A percentile compares a stretch with the other conserved stretches of the same genome.
Conservation (phyloP, 1,284 basidiomycete species). For the Boletus mariae region DNA sequence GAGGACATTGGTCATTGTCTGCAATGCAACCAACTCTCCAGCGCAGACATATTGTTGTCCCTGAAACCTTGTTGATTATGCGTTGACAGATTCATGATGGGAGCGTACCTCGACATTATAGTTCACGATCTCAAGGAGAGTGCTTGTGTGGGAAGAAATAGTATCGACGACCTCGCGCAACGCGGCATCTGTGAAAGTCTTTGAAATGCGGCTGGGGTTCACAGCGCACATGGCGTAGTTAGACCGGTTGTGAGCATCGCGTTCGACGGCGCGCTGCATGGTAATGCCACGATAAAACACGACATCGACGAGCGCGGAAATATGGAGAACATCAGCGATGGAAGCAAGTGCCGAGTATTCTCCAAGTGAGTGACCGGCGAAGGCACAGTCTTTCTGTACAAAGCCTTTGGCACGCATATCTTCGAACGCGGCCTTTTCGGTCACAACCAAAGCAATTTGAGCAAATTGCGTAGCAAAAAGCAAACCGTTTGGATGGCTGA, state of each 20-base stretch:
- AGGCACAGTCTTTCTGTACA: slow-evolving; percentile 87
- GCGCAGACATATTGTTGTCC: slow-evolving; percentile 98
- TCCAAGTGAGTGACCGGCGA: slow-evolving; percentile 96
- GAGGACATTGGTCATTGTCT: slow-evolving; percentile 92
- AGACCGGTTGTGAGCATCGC: slow-evolving; percentile 87
- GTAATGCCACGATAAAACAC: slow-evolving; percentile 99
- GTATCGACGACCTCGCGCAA: slow-evolving; percentile 93
- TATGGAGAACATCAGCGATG: slow-evolving; percentile 92
- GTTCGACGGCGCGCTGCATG: slow-evolving; percentile 97
- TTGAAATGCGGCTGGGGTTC: slow-evolving; percentile 93
- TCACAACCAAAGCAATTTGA: slow-evolving; percentile 96
- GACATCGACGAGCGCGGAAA: slow-evolving; percentile 95
- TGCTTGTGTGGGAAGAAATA: slow-evolving; percentile 73
- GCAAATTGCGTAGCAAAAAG: slow-evolving; percentile 98
- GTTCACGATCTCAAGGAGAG: slow-evolving; percentile 94
- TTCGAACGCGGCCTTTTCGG: slow-evolving; percentile 96
- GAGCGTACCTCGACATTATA: slow-evolving; percentile 87
- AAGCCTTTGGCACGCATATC: slow-evolving; percentile 97
- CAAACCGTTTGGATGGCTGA: slow-evolving; percentile 92
- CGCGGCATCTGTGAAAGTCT: slow-evolving; percentile 89
- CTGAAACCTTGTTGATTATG: slow-evolving; percentile 36
- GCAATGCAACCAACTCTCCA: slow-evolving; percentile 90
- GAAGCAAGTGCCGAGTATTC: slow-evolving; percentile 98
- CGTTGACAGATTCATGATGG: neutral
- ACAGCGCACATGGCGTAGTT: slow-evolving; percentile 99